Conservation (phyloP, 192 early-diverging fungal species). For the Podila minutissima region DNA sequence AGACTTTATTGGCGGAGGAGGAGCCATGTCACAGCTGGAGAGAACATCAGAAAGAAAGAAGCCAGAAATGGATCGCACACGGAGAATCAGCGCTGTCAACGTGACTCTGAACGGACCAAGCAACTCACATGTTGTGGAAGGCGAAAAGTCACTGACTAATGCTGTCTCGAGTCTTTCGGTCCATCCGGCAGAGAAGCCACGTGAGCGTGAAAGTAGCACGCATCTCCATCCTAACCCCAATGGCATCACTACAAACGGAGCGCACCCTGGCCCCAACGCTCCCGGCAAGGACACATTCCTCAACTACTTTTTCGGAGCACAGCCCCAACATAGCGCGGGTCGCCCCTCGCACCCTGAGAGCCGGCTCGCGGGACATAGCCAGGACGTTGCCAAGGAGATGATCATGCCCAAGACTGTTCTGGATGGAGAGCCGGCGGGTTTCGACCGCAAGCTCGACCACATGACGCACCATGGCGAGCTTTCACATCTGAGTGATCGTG, state of each 20-base stretch:
- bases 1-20: conserved; percentile 83
- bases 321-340: conserved; percentile 27
- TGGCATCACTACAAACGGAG: conserved; percentile 40
- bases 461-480: conserved; percentile 16
- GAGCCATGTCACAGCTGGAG: conserved; percentile 78
- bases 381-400: conserved; percentile 50
- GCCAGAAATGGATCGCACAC: conserved; percentile 52
- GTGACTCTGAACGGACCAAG: conserved; percentile 19
- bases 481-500: conserved; percentile 56
- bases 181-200: conserved; percentile 57
- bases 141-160: conserved; percentile 21
- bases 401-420: conserved; percentile 50
- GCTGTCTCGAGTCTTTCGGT: conserved; percentile 39
- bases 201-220: conserved; percentile 37
- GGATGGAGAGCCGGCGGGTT: conserved; percentile 31
- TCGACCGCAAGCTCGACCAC: conserved; percentile 25
- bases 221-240: conserved; percentile 20
- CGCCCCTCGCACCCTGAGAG: conserved; percentile 29
- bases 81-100: conserved; percentile 33
- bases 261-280: conserved; percentile 23
- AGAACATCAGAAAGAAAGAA: conserved; percentile 72
- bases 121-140: conserved; percentile 10
- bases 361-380: conserved; percentile 2
- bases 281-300: conserved; percentile 56
- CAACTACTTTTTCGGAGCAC: conserved; percentile 63